A percentile compares a stretch with the other conserved stretches of the same genome.
phyloP scores from a whole-genome alignment of 108 stramenopile species.

The Cyclostephanos invisitatus region DNA sequence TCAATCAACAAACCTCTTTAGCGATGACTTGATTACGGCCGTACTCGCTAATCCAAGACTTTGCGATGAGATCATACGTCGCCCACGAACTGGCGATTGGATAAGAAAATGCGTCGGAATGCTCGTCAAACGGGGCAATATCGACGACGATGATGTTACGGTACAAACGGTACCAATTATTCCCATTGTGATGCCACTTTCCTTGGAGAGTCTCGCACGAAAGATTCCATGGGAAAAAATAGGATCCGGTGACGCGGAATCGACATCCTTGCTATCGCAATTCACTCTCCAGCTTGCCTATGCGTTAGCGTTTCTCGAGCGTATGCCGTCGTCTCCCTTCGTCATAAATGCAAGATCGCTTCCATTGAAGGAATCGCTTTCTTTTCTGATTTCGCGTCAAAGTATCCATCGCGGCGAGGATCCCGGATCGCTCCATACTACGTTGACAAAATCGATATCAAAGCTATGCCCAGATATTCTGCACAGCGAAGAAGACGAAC shows the following conservation, averaged over 20 bases:
- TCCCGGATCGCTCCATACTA: neutral
- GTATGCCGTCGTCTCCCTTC: conserved; percentile 52
- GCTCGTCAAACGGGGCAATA: conserved; percentile 8
- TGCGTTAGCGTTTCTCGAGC: conserved; percentile 50
- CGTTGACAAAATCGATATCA: conserved; percentile 20
- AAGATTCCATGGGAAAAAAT: conserved; percentile 21
- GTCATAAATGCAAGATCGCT: conserved; percentile 51
- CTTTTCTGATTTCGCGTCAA: conserved; percentile 5
- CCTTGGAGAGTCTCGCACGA: conserved; percentile 22
- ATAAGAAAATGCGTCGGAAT: conserved; percentile 24
- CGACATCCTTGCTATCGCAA: conserved; percentile 6
- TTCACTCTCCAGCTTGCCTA: conserved; percentile 65
- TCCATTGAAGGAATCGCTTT: conserved; percentile 44
- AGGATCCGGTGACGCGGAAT: neutral
- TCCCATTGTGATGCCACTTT: conserved; percentile 38
- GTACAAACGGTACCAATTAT: neutral
- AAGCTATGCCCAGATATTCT: conserved; percentile 34
- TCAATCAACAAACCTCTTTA: neutral
- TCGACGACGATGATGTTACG: neutral
- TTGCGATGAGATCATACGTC: conserved; percentile 13
- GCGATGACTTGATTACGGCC: conserved; percentile 16
- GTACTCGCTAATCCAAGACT: conserved; percentile 18
- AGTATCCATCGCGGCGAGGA: neutral
- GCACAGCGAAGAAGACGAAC: neutral
- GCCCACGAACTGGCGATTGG: conserved; percentile 12